Evolutionary conservation across 257 asterid species (phyloP).

Genomic region (Lithospermum erythrorhizon): DNA sequence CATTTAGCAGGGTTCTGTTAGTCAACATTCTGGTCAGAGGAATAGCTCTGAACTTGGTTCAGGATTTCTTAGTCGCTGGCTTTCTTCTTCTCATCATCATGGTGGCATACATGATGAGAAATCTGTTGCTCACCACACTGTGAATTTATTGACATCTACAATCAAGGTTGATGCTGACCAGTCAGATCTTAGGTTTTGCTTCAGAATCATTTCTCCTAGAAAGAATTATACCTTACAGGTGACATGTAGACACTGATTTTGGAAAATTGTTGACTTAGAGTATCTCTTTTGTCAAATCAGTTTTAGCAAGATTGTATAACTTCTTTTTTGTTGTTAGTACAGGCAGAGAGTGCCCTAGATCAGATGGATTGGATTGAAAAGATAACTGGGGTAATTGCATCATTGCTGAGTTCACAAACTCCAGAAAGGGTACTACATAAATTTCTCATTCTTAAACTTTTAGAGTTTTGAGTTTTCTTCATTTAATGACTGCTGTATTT

Average conservation of each 20-base stretch:
- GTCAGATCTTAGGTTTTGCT: conserved; percentile 95
- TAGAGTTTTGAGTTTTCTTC: conserved; percentile 3
- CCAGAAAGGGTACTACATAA: conserved; percentile 68
- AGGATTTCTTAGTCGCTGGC: conserved; percentile 93
- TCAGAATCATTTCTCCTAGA: conserved; percentile 93
- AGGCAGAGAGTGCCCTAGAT: conserved; percentile 99
- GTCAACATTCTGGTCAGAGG: conserved; percentile 83
- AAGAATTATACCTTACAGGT: conserved; percentile 98
- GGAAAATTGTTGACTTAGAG: not conserved
- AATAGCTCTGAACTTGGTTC: conserved; percentile 96
- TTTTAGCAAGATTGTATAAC: conserved; percentile 3
- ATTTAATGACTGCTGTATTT: conserved; percentile 8
- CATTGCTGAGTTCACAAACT: conserved; percentile 89
- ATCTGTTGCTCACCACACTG: conserved; percentile 99
- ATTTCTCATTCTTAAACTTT: conserved; percentile 1
- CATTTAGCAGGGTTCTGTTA: conserved; percentile 63
- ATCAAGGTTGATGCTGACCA: conserved; percentile 98
- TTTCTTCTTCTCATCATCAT: conserved; percentile 89
- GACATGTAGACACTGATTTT: conserved; percentile 19
- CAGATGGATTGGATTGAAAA: conserved; percentile 99
- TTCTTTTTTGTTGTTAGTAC: conserved; percentile 33
- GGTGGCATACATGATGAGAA: conserved; percentile 99
- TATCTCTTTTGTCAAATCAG: not conserved
- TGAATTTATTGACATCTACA: conserved; percentile 93
- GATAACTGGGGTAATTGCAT: conserved; percentile 96